phyloP scores from a whole-genome alignment of 1,284 basidiomycete genomes.

The Pseudomicrostroma phylloplanum region DNA sequence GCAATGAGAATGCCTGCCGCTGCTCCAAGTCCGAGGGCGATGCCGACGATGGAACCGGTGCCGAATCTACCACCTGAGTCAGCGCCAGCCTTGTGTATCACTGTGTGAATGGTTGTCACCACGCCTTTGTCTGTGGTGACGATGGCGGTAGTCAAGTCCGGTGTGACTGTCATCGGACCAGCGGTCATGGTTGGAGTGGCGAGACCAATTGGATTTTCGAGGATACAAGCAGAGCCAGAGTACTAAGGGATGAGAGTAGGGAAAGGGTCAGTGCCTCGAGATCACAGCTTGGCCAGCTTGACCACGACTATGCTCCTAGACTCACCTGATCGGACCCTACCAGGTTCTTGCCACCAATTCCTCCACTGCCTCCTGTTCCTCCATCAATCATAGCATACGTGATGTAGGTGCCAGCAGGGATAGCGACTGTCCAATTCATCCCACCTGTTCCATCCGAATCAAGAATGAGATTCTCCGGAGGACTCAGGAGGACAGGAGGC shows the following conservation, averaged over 20 bases:
- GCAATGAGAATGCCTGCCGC: constrained; percentile 20
- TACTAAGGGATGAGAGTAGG: constrained; percentile 27
- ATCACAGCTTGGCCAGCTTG: no score
- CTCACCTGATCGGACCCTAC: constrained; percentile 13
- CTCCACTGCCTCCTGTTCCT: background rate
- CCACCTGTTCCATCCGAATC: background rate
- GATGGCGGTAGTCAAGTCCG: constrained; percentile 26
- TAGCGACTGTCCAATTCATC: background rate
- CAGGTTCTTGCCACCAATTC: constrained; percentile 1
- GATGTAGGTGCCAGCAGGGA: background rate
- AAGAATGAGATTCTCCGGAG: background rate
- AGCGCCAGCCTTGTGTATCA: constrained; percentile 25
- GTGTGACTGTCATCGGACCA: constrained; percentile 12
- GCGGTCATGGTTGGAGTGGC: constrained; percentile 20
- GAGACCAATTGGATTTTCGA: constrained; percentile 17
- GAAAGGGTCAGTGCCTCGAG: constrained; percentile 15
- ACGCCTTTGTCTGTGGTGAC: constrained; percentile 25
- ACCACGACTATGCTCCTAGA: constrained; percentile 7
- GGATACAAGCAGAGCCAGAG: constrained; percentile 18
- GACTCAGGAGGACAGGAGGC: background rate
- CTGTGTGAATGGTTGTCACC: constrained; percentile 22
- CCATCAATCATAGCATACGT: background rate
- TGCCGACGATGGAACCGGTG: constrained; percentile 9
- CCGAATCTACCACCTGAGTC: constrained; percentile 12
- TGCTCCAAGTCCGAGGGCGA: constrained; percentile 22